These are phyloP conservation scores for Blepharisma undulans DNA, from an alignment of 169 alveolate species.

Conservation along the genomic window DNA sequence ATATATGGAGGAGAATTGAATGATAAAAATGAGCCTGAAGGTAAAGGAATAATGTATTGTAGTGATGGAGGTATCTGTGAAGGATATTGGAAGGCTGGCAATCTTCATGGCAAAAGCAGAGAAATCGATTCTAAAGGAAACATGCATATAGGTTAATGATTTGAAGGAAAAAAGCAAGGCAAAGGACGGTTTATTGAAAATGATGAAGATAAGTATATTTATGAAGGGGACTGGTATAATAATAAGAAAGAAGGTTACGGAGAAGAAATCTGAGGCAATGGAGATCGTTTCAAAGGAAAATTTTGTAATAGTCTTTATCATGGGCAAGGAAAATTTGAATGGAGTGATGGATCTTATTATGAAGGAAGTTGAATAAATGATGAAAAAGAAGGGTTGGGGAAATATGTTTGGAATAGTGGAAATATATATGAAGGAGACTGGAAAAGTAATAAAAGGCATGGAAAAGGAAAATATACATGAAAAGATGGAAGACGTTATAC, in stretches of 20 bases:
- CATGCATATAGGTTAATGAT: slow-evolving; percentile 52
- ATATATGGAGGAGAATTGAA: slow-evolving; percentile 13
- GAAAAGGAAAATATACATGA: slow-evolving; percentile 61
- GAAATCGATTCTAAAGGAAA: slow-evolving; percentile 60
- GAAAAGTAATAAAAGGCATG: slow-evolving; percentile 53
- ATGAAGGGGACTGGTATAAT: slow-evolving; percentile 42
- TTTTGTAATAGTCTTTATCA: slow-evolving; percentile 65
- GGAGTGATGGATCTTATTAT: slow-evolving; percentile 80
- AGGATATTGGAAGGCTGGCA: neutral
- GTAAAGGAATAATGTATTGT: slow-evolving; percentile 24
- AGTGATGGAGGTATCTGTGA: slow-evolving; percentile 30
- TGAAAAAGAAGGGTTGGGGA: slow-evolving; percentile 60
- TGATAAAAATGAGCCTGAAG: neutral
- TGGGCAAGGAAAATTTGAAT: slow-evolving; percentile 67
- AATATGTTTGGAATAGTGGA: slow-evolving; percentile 62
- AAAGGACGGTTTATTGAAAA: slow-evolving; percentile 41
- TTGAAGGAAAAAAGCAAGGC: slow-evolving; percentile 19
- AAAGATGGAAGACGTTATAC: slow-evolving; percentile 69
- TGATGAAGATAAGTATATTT: too few relatives aligned
- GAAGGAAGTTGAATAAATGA: slow-evolving; percentile 63
- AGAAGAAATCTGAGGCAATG: slow-evolving; percentile 68
- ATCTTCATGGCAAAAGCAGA: slow-evolving; percentile 56
- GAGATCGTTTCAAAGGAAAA: slow-evolving; percentile 64
- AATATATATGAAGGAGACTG: slow-evolving; percentile 51
- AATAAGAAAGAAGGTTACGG: too few relatives aligned